A percentile compares a stretch with the other conserved stretches of the same genome.
phyloP scores from a whole-genome alignment of 2,329 filamentous ascomycete species.

The Fusarium denticulatum region DNA sequence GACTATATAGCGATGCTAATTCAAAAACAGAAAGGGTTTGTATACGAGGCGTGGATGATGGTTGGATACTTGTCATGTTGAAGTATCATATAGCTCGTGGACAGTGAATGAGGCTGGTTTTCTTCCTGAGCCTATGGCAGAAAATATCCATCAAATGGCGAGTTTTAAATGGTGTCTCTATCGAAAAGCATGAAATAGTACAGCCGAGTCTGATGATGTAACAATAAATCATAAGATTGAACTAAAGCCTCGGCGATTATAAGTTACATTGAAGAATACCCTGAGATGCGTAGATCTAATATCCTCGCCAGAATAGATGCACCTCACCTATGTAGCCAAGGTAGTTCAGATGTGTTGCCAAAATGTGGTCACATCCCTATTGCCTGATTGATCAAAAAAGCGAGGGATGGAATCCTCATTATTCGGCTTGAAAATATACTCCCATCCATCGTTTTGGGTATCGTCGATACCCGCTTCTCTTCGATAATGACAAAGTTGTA shows the following conservation, averaged over 20 bases:
- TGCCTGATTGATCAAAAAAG: not conserved
- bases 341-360: not conserved
- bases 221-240: not conserved
- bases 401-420: not conserved
- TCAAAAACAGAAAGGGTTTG: no score
- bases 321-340: not conserved
- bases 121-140: no score
- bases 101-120: no score
- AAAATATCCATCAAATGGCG: no score
- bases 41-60: not conserved
- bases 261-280: no score
- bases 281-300: not conserved
- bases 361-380: not conserved
- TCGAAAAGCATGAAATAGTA: accelerated
- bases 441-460: no score
- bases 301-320: not conserved
- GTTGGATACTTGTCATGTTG: not conserved
- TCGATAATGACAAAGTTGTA: not conserved
- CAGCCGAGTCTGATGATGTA: no score
- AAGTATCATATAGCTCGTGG: not conserved
- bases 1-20: no score
- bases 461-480: not conserved
- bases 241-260: no score
- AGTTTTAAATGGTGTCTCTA: no score
- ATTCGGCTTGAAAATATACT: not conserved